Evolutionary conservation across 2,329 filamentous ascomycete species (phyloP).

Genomic region (Arthrinium puccinioides): DNA sequence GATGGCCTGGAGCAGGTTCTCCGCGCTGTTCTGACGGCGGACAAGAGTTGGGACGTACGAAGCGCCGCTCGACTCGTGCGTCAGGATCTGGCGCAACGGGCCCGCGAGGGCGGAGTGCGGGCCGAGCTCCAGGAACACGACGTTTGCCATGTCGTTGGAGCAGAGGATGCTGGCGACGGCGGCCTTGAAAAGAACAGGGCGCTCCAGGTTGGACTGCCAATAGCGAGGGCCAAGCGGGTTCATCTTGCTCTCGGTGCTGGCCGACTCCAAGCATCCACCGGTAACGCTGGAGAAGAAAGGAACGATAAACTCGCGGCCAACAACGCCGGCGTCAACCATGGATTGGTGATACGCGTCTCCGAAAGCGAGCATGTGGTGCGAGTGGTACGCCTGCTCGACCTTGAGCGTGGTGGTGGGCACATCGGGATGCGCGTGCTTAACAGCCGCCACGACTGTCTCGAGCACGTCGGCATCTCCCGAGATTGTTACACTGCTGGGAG

Average conservation of each 20-base stretch:
- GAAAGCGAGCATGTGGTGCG: conserved; percentile 17
- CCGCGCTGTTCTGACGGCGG: neutral
- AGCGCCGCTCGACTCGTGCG: neutral
- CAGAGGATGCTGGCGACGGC: conserved; percentile 19
- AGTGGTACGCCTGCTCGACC: conserved; percentile 36
- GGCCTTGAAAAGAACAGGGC: conserved; percentile 24
- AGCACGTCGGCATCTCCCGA: conserved; percentile 16
- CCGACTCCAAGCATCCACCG: too few species aligned
- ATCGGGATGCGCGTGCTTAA: conserved; percentile 21
- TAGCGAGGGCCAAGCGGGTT: conserved; percentile 20
- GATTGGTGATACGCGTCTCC: conserved; percentile 9
- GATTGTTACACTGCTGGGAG: conserved; percentile 21
- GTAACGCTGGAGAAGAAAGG: neutral
- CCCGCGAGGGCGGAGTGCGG: conserved; percentile 15
- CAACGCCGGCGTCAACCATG: conserved; percentile 6
- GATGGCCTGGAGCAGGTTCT: neutral
- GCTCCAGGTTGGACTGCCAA: conserved; percentile 18
- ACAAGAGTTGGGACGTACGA: neutral
- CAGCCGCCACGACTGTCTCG: conserved; percentile 14
- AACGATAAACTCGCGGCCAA: neutral
- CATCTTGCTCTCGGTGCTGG: too few species aligned
- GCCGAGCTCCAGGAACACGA: conserved; percentile 14
- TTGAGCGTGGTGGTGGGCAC: conserved; percentile 24
- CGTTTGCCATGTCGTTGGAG: neutral
- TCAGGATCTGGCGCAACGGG: conserved; percentile 12